Evolutionary conservation across 352 stramenopile species (phyloP).

Genomic region (Peronosclerospora sorghi): DNA sequence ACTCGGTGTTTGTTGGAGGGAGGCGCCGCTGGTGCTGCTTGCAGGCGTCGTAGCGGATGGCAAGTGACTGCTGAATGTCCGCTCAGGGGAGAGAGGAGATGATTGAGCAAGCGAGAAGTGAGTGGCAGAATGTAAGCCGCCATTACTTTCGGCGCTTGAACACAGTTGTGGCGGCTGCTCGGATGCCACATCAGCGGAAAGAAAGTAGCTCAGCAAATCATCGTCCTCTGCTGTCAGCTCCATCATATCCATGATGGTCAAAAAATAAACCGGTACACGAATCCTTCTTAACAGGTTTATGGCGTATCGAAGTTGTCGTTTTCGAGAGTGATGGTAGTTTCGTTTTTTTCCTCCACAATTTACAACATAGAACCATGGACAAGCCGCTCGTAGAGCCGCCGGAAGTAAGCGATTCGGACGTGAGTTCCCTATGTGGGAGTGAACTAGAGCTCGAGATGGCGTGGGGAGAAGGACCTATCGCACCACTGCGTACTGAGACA

Average conservation of each 20-base stretch:
- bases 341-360: too few relatives aligned
- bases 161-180: conserved; percentile 38
- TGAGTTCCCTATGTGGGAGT: conserved; percentile 58
- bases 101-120: conserved; percentile 30
- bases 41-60: background rate
- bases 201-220: conserved; percentile 81
- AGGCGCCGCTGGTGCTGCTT: conserved; percentile 9
- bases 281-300: background rate
- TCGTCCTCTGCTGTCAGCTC: conserved; percentile 80
- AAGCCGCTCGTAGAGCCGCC: conserved; percentile 2
- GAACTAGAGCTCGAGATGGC: conserved; percentile 70
- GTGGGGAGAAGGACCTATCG: conserved; percentile 66
- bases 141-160: conserved; percentile 2
- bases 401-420: conserved; percentile 52
- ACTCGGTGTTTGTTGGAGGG: conserved; percentile 38
- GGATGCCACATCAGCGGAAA: conserved; percentile 56
- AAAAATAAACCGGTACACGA: background rate
- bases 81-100: conserved; percentile 15
- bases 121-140: conserved; percentile 1
- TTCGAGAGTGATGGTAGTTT: conserved; percentile 11
- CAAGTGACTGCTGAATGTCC: conserved; percentile 20
- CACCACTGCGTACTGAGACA: conserved; percentile 34
- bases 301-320: background rate
- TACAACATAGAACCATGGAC: too few relatives aligned
- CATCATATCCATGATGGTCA: conserved; percentile 25